Evolutionary conservation across 345 rosid species (phyloP).

Genomic region (Brassica incana): DNA sequence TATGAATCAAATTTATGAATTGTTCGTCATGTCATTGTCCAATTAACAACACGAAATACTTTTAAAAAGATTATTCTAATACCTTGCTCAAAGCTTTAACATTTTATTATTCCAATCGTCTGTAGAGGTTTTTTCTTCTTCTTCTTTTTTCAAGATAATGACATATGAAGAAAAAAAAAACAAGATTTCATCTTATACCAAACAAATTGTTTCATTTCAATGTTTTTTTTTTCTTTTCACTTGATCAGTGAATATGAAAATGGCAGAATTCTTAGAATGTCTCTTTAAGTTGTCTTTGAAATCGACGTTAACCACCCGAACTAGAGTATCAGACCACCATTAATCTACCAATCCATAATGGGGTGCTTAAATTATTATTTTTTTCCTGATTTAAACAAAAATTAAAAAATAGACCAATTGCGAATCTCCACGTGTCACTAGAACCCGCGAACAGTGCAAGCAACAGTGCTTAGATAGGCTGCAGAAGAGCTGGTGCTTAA

Average conservation of each 20-base stretch:
- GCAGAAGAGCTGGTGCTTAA: too few relatives aligned
- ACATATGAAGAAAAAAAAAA: background rate
- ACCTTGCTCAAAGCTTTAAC: constrained; percentile 29
- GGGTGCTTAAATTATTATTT: too few relatives aligned
- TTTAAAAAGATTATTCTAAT: constrained; percentile 27
- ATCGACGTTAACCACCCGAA: background rate
- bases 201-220: background rate
- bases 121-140: background rate
- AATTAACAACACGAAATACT: background rate
- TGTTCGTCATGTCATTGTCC: constrained; percentile 5
- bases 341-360: too few relatives aligned
- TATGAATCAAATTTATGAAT: background rate
- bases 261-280: background rate
- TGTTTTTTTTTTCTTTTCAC: too few relatives aligned
- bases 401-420: too few relatives aligned
- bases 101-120: constrained; percentile 24
- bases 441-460: too few relatives aligned
- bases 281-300: background rate
- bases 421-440: too few relatives aligned
- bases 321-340: background rate
- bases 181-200: background rate
- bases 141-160: background rate
- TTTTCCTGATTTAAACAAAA: too few relatives aligned
- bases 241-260: too few relatives aligned
- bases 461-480: too few relatives aligned